Evolutionary conservation across 129 eudicot species (phyloP), one percentile per base, ranked within the genome.

Genomic region (Chrysanthemum seticuspe): DNA sequence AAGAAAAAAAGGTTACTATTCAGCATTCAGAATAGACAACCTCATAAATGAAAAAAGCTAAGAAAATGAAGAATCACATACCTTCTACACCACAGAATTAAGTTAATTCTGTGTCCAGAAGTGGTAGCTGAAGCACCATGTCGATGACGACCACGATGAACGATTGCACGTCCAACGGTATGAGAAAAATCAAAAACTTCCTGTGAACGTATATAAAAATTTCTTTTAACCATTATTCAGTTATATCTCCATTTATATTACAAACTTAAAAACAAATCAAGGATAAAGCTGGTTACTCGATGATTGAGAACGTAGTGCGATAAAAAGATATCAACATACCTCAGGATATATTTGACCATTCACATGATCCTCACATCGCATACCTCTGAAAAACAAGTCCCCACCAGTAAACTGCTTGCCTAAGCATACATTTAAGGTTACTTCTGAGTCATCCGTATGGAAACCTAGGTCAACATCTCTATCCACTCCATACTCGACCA

Each of bases 111-210:
- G 72, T 79, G 80, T 45, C 98, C 98, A 14, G 87, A 70, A 59
- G 91, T 90, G 67, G 97, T 94, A 48, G 98, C 98, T 83, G 89
- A 81, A 60, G 97, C 98, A 84, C 97, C 97, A 81, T 94, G 98
- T 15, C 97, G 86, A 82, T 90, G 98, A 58, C 98, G 98, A 62
- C 98, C 98, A 66, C 97, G 93, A 67, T 94, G 98, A 85, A 94
- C 81, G 70, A 94, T 71, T 58, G 97, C 98, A 50, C 84, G 87
- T 65, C 97, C 97, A 12, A 91, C 87, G 58, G 84, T 54, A 83
- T 94, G 98, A 19, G 86, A 13, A 67, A 90, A 90, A 81, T 94
- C 93, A 40, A 79, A 82, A 34, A 79, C 78, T 78, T 94, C 98
- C 98, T 94, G 70, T 77, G 55, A 51, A 64, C 14, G 21, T 21